phyloP scores from a whole-genome alignment of 768 basidiomycete species.

The Tylopilus rubrobrunneus region DNA sequence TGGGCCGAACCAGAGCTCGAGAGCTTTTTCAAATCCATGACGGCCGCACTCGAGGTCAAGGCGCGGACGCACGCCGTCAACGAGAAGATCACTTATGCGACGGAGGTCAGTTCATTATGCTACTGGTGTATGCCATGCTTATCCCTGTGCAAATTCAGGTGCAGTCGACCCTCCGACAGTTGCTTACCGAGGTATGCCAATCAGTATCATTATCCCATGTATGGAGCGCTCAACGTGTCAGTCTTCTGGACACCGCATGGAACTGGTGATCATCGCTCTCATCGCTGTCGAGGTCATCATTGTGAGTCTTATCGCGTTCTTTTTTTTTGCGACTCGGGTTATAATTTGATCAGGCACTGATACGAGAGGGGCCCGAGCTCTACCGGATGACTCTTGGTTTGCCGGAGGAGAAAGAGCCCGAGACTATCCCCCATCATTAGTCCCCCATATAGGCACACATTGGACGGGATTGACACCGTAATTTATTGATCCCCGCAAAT shows the following conservation, averaged over 20 bases:
- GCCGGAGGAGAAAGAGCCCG: constrained; percentile 10
- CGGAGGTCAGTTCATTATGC: constrained; percentile 45
- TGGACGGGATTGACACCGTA: neutral
- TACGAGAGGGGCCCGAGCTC: constrained; percentile 75
- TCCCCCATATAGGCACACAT: neutral
- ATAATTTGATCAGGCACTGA: constrained; percentile 51
- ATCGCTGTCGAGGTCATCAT: constrained; percentile 96
- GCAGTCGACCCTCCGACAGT: constrained; percentile 84
- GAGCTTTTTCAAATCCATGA: constrained; percentile 82
- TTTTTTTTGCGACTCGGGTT: neutral
- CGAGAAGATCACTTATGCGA: constrained; percentile 89
- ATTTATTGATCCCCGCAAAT: neutral
- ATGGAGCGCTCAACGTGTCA: constrained; percentile 27
- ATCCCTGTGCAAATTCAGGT: constrained; percentile 38
- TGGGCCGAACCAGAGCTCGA: too few relatives aligned
- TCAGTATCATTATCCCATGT: neutral
- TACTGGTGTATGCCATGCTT: neutral
- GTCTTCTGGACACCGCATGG: constrained; percentile 90
- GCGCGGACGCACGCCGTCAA: constrained; percentile 78
- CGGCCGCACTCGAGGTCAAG: constrained; percentile 82
- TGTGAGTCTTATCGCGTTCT: constrained; percentile 40
- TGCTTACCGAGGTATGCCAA: constrained; percentile 68
- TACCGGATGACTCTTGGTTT: constrained; percentile 47
- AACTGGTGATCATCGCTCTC: constrained; percentile 89
- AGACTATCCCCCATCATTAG: constrained; percentile 4